These are phyloP conservation scores for Aspergillus transmontanensis DNA, from an alignment of 2,329 filamentous ascomycete species.

Conservation along the genomic window DNA sequence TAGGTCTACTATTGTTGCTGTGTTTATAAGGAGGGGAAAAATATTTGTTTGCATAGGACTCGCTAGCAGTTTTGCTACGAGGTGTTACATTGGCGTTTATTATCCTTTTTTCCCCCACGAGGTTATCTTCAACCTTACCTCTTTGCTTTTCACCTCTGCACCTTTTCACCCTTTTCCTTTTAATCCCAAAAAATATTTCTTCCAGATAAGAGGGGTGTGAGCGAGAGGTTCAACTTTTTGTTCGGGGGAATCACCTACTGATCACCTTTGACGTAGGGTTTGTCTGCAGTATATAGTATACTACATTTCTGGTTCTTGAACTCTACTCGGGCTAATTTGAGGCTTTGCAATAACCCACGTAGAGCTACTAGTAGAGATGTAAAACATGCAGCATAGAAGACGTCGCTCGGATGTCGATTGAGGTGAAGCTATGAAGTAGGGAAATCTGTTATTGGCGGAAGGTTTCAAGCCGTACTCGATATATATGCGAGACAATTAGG, in stretches of 20 bases:
- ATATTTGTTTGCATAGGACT: background rate
- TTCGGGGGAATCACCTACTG: background rate
- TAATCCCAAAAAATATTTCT: too few relatives aligned
- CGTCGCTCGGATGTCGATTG: background rate
- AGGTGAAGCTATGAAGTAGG: background rate
- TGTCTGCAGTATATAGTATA: background rate
- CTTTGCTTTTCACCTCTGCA: conserved; percentile 4
- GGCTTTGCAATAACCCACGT: background rate
- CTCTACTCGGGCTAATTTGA: background rate
- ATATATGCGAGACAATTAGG: background rate
- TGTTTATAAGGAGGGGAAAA: background rate
- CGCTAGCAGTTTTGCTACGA: background rate
- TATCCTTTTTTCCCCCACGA: background rate
- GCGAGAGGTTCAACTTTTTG: background rate
- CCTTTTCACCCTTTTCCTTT: background rate
- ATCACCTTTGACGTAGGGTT: background rate
- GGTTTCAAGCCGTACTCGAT: background rate
- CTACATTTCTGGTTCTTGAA: background rate
- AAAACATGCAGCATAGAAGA: background rate
- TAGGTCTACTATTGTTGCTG: background rate
- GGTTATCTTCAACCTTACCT: conserved; percentile 3
- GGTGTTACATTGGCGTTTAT: conserved; percentile 1
- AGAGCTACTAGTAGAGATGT: background rate
- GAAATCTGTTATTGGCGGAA: too few relatives aligned
- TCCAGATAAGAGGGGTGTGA: background rate